Percentiles rank a stretch among this genome's conserved stretches.
These are phyloP conservation scores for Trypanosomatidae sp. DNA, from an alignment of 208 protist genomes.

Conservation along the genomic window DNA sequence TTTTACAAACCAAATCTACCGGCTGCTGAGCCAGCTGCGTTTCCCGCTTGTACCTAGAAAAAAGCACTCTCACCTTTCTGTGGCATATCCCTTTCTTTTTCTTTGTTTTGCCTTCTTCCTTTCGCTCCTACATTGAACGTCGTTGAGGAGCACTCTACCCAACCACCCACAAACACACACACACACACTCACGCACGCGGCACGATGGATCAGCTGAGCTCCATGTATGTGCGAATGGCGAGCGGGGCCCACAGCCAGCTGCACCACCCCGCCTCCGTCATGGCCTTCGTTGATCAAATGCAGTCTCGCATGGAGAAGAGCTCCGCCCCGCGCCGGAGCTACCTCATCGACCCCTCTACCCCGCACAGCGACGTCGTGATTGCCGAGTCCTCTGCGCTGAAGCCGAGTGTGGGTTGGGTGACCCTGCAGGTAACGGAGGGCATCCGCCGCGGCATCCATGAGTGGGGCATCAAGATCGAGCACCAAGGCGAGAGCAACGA, in stretches of 20 bases:
- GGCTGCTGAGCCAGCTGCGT: too few relatives aligned
- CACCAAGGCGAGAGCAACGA: slow-evolving; percentile 92
- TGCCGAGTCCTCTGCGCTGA: slow-evolving; percentile 87
- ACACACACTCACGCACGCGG: not conserved
- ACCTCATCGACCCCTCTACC: slow-evolving; percentile 87
- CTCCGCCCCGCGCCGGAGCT: slow-evolving; percentile 79
- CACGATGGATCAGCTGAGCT: slow-evolving; percentile 82
- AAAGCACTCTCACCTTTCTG: too few relatives aligned
- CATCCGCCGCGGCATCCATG: slow-evolving; percentile 85
- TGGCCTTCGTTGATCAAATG: slow-evolving; percentile 77
- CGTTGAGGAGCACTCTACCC: too few relatives aligned
- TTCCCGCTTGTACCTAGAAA: too few relatives aligned
- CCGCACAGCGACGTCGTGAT: slow-evolving; percentile 89
- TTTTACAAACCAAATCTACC: too few relatives aligned
- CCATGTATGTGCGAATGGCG: slow-evolving; percentile 73
- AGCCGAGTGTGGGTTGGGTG: slow-evolving; percentile 90
- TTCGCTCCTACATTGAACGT: too few relatives aligned
- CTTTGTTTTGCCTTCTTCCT: too few relatives aligned
- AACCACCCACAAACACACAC: not conserved
- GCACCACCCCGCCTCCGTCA: slow-evolving; percentile 57
- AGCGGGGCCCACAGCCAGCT: slow-evolving; percentile 67
- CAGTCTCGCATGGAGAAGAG: slow-evolving; percentile 64
- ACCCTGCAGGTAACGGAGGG: slow-evolving; percentile 91
- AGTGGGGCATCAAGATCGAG: slow-evolving; percentile 92
- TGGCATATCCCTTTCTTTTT: too few relatives aligned